Conservation (phyloP, 495 filamentous ascomycete genomes). For the Melanomma pulvis-pyrius region DNA sequence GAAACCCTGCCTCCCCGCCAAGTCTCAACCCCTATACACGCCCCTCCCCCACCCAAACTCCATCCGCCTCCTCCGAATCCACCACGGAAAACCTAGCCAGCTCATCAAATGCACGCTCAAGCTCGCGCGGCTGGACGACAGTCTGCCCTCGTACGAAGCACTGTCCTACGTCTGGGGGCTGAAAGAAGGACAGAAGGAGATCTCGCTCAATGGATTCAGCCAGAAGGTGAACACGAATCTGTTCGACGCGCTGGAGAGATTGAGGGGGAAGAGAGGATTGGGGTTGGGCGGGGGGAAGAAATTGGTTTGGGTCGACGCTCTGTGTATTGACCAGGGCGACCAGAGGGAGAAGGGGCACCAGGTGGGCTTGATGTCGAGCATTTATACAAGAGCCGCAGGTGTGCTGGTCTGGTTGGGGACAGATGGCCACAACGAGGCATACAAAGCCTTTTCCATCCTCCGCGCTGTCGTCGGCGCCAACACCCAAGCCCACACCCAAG, state of each 20-base stretch:
- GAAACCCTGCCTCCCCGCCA: not conserved
- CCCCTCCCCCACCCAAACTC: conserved; percentile 15
- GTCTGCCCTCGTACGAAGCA: conserved; percentile 23
- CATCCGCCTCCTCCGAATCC: conserved; percentile 31
- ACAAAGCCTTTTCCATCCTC: conserved; percentile 7
- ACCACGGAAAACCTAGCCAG: not conserved
- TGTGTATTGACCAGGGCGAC: conserved; percentile 33
- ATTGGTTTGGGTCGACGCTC: conserved; percentile 30
- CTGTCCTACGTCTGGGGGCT: conserved; percentile 30
- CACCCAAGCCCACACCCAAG: not conserved
- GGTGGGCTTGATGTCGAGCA: conserved; percentile 19
- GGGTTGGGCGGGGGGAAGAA: not conserved
- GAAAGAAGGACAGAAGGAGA: not conserved
- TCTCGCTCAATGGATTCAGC: conserved; percentile 1
- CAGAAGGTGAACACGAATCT: conserved; percentile 12
- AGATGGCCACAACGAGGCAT: conserved; percentile 13
- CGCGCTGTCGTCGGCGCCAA: conserved; percentile 13
- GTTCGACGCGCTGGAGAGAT: conserved; percentile 9
- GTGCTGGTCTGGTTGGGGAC: conserved; percentile 35
- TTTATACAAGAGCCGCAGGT: conserved; percentile 17
- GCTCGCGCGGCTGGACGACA: not conserved
- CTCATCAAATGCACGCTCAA: conserved; percentile 4
- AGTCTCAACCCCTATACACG: conserved; percentile 7
- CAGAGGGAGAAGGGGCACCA: conserved; percentile 14
- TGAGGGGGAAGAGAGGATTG: conserved; percentile 5